Percentiles rank a stretch among this genome's conserved stretches.
These are phyloP conservation scores for Raddia guianensis DNA, from an alignment of 176 grass and related monocot species.

Conservation along the genomic window DNA sequence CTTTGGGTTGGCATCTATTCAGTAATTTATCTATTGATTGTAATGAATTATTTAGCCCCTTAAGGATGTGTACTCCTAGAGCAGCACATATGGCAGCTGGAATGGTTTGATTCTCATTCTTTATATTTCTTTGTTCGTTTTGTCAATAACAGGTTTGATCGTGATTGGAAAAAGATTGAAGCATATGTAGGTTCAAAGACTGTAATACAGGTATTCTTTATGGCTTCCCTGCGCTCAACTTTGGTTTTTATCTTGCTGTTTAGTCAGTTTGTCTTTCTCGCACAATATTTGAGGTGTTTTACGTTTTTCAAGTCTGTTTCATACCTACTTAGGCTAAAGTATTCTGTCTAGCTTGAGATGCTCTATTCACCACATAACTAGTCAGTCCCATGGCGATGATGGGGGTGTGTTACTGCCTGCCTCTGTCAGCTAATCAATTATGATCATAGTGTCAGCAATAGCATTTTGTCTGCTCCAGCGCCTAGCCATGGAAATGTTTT, in stretches of 20 bases:
- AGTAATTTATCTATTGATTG: background rate
- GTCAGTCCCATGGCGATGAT: background rate
- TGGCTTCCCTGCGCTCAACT: background rate
- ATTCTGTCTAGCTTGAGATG: background rate
- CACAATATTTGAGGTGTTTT: background rate
- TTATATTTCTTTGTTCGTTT: constrained; percentile 3
- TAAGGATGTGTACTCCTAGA: background rate
- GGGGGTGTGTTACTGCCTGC: background rate
- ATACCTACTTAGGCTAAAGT: background rate
- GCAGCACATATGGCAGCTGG: background rate
- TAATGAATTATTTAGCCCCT: background rate
- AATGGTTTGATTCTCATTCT: background rate
- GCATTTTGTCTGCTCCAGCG: background rate
- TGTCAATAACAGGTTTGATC: constrained; percentile 58
- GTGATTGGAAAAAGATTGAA: constrained; percentile 83
- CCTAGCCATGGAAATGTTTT: background rate
- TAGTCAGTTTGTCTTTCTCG: background rate
- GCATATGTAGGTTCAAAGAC: constrained; percentile 75
- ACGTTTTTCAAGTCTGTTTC: background rate
- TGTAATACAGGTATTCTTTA: constrained; percentile 70
- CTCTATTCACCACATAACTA: background rate
- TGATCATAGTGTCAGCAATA: background rate
- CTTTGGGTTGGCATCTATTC: background rate
- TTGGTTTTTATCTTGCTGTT: background rate
- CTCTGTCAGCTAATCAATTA: background rate